phyloP scores from a whole-genome alignment of 2,329 filamentous ascomycete genomes.

The Colletotrichum destructivum region DNA sequence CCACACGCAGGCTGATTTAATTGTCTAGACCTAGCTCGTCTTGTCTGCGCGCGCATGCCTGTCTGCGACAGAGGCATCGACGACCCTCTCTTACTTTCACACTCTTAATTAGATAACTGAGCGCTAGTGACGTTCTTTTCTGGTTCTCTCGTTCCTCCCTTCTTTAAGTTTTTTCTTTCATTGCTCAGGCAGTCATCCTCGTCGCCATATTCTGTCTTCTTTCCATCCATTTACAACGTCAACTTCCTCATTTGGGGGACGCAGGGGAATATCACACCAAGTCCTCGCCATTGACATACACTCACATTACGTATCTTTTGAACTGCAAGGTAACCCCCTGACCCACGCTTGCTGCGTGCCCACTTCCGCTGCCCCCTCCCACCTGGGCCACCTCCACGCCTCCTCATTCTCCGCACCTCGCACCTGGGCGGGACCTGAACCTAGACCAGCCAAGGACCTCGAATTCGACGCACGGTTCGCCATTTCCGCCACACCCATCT shows the following conservation, averaged over 20 bases:
- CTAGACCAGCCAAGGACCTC: slow-evolving; percentile 14
- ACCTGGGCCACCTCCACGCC: slow-evolving; percentile 26
- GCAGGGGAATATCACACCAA: not conserved
- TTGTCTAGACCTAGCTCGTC: slow-evolving; percentile 1
- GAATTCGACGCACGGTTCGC: slow-evolving; percentile 29
- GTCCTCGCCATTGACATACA: not conserved
- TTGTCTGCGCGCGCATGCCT: slow-evolving; percentile 11
- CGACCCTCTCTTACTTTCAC: not conserved
- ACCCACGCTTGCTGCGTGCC: slow-evolving; percentile 5
- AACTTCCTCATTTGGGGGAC: not conserved
- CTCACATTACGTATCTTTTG: not conserved
- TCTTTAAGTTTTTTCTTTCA: not conserved
- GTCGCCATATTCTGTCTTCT: not conserved
- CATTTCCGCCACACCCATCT: slow-evolving; percentile 35
- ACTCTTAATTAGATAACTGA: slow-evolving; percentile 5
- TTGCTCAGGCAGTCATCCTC: not conserved
- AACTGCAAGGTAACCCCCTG: slow-evolving; percentile 28
- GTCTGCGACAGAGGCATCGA: not conserved
- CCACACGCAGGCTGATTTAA: not conserved
- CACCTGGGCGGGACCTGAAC: slow-evolving; percentile 24
- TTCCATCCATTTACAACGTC: not conserved
- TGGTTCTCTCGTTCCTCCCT: not conserved
- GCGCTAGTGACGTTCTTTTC: slow-evolving; percentile 8
- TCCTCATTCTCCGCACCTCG: slow-evolving; percentile 32
- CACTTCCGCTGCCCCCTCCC: slow-evolving; percentile 15